Base-by-base conservation (phyloP, 2,329 filamentous ascomycete genomes). In the Herpotrichia juniperi region DNA sequence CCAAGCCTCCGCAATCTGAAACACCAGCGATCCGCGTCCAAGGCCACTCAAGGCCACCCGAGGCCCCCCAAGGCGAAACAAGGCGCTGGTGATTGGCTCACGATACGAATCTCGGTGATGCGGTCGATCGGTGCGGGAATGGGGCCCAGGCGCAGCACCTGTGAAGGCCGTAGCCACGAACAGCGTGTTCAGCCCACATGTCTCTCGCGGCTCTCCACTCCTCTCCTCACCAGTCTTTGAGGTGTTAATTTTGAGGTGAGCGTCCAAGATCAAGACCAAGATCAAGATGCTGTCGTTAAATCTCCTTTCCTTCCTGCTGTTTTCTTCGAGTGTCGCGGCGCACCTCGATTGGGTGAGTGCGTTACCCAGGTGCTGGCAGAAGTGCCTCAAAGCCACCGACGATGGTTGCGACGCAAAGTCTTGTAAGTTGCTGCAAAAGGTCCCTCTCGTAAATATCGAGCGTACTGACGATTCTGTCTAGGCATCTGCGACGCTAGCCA, bases 401-500 rank as follows among this genome's bases (percentile, higher is more conserved):
- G 46, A 56, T 9, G 59, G 59, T 17, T 68, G 65, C 50, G 51
- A 52, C 21, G 64, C 61, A 11, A 51, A 50, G 16, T 55, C 54
- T 26, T 62, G 62, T 65, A 28, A 53, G 60, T 59, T 8, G 25
- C n/a, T 31, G 17, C 12, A 28, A 17, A 22, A 7, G 19, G 4
- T 6, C 14, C 25, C 3, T 28, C 16, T 10, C 22, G 25, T 40
- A 24, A 24, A 21, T 3, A 12, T 46, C 14, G 3, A 12, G 43
- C 19, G 17, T 42, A 16, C 44, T 51, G 12, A 47, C 31, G 30
- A 8, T 30, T n/a, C 11, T 10, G 17, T 42, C 28, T 26, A 69
- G 66, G 64, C 44, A 62, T 69, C 30, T 68, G 64, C 58, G 53
- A 64, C 9, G 56, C 61, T 3, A 61, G 59, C 37, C 43, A 63